A percentile compares a stretch with the other conserved stretches of the same genome.
phyloP scores from a whole-genome alignment of 2,329 filamentous ascomycete species.

The Fusarium nelsonii region DNA sequence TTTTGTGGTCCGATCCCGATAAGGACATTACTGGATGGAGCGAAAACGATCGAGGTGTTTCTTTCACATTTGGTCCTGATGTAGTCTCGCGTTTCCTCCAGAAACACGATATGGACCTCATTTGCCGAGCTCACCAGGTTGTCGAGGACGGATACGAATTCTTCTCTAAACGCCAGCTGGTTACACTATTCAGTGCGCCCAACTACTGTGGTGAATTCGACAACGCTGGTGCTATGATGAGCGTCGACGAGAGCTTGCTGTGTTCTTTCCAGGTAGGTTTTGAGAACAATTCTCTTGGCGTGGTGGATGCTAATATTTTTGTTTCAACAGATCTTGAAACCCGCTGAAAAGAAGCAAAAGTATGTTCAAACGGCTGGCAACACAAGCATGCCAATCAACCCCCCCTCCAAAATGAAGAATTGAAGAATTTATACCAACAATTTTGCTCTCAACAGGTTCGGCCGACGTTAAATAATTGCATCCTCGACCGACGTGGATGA shows the following conservation, averaged over 20 bases:
- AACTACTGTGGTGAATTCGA: constrained; percentile 99
- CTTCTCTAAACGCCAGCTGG: constrained; percentile 97
- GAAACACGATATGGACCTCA: constrained; percentile 99
- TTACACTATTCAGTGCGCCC: constrained; percentile 96
- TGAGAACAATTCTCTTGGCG: background rate
- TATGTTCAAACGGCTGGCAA: constrained; percentile 85
- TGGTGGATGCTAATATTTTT: constrained; percentile 21
- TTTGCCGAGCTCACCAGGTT: constrained; percentile 98
- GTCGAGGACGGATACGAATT: constrained; percentile 99
- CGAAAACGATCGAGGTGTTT: constrained; percentile 98
- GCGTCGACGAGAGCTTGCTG: constrained; percentile 96
- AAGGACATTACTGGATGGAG: constrained; percentile 99
- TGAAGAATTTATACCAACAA: constrained; percentile 68
- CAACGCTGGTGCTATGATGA: constrained; percentile 99
- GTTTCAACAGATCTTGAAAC: constrained; percentile 86
- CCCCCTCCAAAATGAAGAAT: constrained; percentile 42
- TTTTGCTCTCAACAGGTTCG: constrained; percentile 88
- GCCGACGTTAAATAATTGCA: constrained; percentile 79
- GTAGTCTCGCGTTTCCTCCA: constrained; percentile 97
- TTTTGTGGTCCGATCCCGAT: constrained; percentile 98
- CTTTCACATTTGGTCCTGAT: constrained; percentile 97
- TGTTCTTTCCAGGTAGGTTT: constrained; percentile 93
- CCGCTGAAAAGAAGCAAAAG: constrained; percentile 99
- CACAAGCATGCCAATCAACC: constrained; percentile 49
- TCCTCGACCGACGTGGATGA: constrained; percentile 45